A percentile compares a stretch with the other conserved stretches of the same genome.
Conservation (phyloP, 345 rosid genomes). For the Pugionium cornutum region DNA sequence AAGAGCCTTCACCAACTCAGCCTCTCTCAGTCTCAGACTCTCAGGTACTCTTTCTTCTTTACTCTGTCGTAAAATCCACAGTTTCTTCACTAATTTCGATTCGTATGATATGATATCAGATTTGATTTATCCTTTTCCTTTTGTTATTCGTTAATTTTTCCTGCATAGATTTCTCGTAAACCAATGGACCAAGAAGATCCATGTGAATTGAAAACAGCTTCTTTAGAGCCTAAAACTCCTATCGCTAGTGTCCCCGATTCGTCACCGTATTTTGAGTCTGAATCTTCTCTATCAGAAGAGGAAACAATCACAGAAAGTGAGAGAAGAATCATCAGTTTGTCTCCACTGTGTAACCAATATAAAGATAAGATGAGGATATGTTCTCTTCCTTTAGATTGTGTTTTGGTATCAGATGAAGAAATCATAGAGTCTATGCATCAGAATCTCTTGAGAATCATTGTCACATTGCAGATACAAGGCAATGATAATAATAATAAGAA, state of each 20-base stretch:
- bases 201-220: conserved; percentile 20
- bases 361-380: conserved; percentile 6
- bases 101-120: background rate
- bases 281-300: conserved; percentile 30
- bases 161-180: conserved; percentile 17
- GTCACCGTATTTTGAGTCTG: conserved; percentile 20
- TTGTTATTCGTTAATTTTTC: background rate
- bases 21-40: no score
- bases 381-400: conserved; percentile 8
- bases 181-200: conserved; percentile 32
- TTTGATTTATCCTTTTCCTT: background rate
- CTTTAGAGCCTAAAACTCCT: conserved; percentile 28
- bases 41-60: no score
- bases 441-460: conserved; percentile 27
- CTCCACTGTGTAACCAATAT: conserved; percentile 22
- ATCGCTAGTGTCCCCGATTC: conserved; percentile 17
- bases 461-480: conserved; percentile 18
- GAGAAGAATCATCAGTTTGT: background rate
- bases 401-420: conserved; percentile 35
- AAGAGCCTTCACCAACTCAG: no score
- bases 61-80: no score
- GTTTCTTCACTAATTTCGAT: no score
- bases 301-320: conserved; percentile 8
- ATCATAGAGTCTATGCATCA: conserved; percentile 31
- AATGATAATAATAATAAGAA: background rate